Evolutionary conservation across 129 eudicot species (phyloP).

Genomic region (Chrysanthemum makinoi): DNA sequence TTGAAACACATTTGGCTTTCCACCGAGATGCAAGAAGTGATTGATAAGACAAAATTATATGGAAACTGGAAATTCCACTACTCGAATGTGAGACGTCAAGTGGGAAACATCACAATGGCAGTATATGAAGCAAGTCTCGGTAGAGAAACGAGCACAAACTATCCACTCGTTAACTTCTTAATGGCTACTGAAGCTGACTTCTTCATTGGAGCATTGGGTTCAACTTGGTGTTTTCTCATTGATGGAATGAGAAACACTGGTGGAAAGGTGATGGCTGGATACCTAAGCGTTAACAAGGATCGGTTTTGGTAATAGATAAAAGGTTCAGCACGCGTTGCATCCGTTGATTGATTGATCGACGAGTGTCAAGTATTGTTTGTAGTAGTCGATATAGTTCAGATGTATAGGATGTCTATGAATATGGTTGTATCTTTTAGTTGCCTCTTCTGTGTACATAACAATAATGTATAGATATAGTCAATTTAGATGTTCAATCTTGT

Average conservation of each 20-base stretch:
- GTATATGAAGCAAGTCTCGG: constrained; percentile 66
- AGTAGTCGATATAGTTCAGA: constrained; percentile 10
- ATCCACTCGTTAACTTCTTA: constrained; percentile 89
- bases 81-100: constrained; percentile 77
- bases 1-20: constrained; percentile 84
- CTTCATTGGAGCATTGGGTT: constrained; percentile 94
- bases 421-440: constrained; percentile 10
- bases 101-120: constrained; percentile 85
- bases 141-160: constrained; percentile 86
- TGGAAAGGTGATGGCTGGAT: constrained; percentile 98
- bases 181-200: constrained; percentile 93
- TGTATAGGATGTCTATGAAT: constrained; percentile 9
- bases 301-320: constrained; percentile 68
- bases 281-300: constrained; percentile 92
- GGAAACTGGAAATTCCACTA: constrained; percentile 72
- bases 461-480: constrained; percentile 4
- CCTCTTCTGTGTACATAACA: constrained; percentile 19
- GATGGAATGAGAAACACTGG: constrained; percentile 99
- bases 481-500: too few species aligned
- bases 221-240: constrained; percentile 95
- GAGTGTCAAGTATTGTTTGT: neutral
- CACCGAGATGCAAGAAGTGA: constrained; percentile 95
- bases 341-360: too few species aligned
- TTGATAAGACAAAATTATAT: constrained; percentile 52
- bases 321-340: neutral